phyloP scores from a whole-genome alignment of 1,139 yeast species.

The Fermentozyma sake region DNA sequence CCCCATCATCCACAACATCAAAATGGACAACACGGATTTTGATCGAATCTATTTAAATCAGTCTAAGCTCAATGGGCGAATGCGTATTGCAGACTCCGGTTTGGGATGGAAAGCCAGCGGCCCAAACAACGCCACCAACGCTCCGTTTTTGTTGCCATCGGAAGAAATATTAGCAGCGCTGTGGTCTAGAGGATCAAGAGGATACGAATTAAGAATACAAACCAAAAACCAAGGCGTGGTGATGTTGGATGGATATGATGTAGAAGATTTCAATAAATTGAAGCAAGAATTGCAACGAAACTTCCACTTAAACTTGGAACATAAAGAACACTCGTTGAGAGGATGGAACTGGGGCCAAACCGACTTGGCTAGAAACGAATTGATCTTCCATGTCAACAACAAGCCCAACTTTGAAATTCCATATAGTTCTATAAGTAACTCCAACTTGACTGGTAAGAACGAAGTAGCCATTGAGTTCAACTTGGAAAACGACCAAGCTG shows the following conservation, averaged over 20 bases:
- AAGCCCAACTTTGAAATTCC: slow-evolving; percentile 92
- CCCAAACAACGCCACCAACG: slow-evolving; percentile 36
- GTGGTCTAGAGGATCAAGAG: slow-evolving; percentile 95
- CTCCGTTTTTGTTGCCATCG: slow-evolving; percentile 81
- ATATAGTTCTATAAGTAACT: slow-evolving; percentile 70
- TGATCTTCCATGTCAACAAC: slow-evolving; percentile 80
- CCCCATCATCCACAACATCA: slow-evolving; percentile 3
- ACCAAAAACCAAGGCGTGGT: slow-evolving; percentile 87
- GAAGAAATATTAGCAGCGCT: slow-evolving; percentile 74
- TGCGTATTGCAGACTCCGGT: slow-evolving; percentile 93
- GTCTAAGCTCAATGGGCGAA: slow-evolving; percentile 77
- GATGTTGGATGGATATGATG: slow-evolving; percentile 87
- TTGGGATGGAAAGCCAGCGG: slow-evolving; percentile 88
- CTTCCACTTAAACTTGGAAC: slow-evolving; percentile 70
- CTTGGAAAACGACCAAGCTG: slow-evolving; percentile 63
- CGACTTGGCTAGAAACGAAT: slow-evolving; percentile 87
- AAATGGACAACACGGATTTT: slow-evolving; percentile 57
- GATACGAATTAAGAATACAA: slow-evolving; percentile 83
- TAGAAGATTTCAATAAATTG: slow-evolving; percentile 71
- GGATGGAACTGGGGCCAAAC: slow-evolving; percentile 99
- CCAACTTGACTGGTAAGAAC: slow-evolving; percentile 88
- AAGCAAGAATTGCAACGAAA: slow-evolving; percentile 81
- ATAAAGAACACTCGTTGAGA: slow-evolving; percentile 83
- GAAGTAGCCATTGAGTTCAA: slow-evolving; percentile 91
- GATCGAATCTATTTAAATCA: slow-evolving; percentile 87